phyloP scores from a whole-genome alignment of 1,284 basidiomycete genomes.

The Puccinia polysora region DNA sequence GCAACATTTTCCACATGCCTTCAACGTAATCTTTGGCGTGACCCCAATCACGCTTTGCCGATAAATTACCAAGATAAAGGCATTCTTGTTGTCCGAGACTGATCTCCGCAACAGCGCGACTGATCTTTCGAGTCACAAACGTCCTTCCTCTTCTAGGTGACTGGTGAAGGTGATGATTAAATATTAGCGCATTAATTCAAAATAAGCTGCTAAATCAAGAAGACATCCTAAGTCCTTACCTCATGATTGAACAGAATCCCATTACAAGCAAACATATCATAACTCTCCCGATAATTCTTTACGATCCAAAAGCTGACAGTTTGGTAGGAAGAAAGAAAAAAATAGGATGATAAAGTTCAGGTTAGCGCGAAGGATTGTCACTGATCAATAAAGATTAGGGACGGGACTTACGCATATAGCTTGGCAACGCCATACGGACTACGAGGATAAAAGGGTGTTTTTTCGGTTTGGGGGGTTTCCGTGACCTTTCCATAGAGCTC shows the following conservation, averaged over 20 bases:
- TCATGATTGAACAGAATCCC: constrained; percentile 92
- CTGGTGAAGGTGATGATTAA: too few species aligned
- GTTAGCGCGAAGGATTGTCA: constrained; percentile 50
- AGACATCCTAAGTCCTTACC: constrained; percentile 1
- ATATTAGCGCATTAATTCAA: too few species aligned
- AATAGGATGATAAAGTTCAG: background rate
- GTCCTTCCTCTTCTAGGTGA: constrained; percentile 82
- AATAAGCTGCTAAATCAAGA: background rate
- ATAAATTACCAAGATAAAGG: constrained; percentile 82
- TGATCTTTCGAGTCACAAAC: constrained; percentile 88
- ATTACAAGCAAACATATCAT: constrained; percentile 77
- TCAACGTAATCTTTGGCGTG: constrained; percentile 81
- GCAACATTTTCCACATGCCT: constrained; percentile 92
- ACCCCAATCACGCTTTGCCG: constrained; percentile 88
- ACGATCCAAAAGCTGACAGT: constrained; percentile 73
- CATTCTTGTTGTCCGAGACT: constrained; percentile 74
- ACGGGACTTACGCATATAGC: constrained; percentile 57
- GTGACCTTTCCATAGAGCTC: constrained; percentile 89
- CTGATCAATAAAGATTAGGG: constrained; percentile 37
- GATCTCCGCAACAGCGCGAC: constrained; percentile 82
- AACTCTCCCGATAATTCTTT: constrained; percentile 76
- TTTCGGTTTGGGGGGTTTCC: constrained; percentile 83
- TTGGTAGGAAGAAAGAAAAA: background rate
- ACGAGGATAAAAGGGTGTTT: constrained; percentile 87
- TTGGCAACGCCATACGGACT: constrained; percentile 87